Evolutionary conservation across 2,329 filamentous ascomycete genomes (phyloP), one percentile per base, ranked within the genome.

Genomic region (Claviceps pazoutovae): DNA sequence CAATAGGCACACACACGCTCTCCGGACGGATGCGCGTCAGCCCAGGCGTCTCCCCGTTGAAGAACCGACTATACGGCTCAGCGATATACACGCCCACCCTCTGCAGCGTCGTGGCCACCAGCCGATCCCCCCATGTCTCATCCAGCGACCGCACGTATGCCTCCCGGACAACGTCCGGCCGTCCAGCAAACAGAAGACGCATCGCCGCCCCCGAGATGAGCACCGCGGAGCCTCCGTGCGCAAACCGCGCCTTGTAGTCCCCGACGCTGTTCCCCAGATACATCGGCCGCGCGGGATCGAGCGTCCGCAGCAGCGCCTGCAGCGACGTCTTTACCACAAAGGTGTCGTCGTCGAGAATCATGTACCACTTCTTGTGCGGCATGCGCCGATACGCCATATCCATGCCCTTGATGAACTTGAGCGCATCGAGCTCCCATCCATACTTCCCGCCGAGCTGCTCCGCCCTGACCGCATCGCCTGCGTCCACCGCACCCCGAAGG

Each of bases 221-320:
- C 34, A 79, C 67, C 30, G 70, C 74, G 17, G 76, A 79, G 4
- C 76, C 76, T 39, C 77, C 76, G 55, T 80, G 76, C 2, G 74
- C 76, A 54, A 80, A 80, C 38, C 76, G 69, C 2, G 67, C 71
- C 53, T 70, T 72, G 63, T 73, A 80, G 59, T 78, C 75, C 47
- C 77, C 77, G 14, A 80, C 73, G 2, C 75, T 73, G 53, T 80
- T 80, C 39, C 77, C 77, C 21, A 80, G 60, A 58, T 79, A 79
- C 43, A 74, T 67, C 14, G 73, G 69, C 49, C 66, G 62, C 5
- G 64, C 57, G 2, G 71, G 66, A 60, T 79, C 67, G 53, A 80
- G 62, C 52, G 76, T 74, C 17, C 68, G 66, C 14, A 80, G 65
- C 13, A 80, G 62, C 1, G 71, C 61, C 43, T 66, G 63, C 30